Percentiles rank a stretch among this genome's conserved stretches.
These are phyloP conservation scores for Dioszegia aurantiaca DNA, from an alignment of 768 basidiomycete genomes.

Conservation along the genomic window DNA sequence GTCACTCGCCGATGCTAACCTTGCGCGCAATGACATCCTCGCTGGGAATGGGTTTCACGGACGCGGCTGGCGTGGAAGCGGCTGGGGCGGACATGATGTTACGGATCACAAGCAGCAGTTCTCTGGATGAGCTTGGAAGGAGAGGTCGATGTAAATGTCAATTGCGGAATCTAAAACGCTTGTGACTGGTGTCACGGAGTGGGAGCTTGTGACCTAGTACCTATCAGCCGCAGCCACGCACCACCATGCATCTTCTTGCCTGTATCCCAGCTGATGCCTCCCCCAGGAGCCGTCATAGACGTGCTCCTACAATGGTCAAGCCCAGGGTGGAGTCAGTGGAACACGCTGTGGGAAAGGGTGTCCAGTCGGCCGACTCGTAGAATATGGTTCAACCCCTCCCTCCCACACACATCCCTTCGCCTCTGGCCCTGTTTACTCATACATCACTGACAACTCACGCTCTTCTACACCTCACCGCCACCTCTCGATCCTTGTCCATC, in stretches of 20 bases:
- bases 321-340: no score
- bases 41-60: constrained; percentile 63
- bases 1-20: constrained; percentile 55
- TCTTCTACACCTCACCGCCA: no score
- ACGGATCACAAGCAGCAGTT: constrained; percentile 5
- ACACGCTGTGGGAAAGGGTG: no score
- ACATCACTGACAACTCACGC: no score
- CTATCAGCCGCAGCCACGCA: no score
- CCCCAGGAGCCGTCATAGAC: no score
- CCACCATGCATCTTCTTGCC: no score
- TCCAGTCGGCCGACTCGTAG: neutral
- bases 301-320: no score
- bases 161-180: no score
- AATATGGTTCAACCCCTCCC: neutral
- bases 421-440: neutral
- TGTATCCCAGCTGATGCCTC: no score
- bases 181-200: no score
- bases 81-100: constrained; percentile 20
- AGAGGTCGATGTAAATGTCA: neutral
- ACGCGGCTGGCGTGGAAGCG: constrained; percentile 21
- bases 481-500: neutral
- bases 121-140: neutral
- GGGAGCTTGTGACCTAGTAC: no score
- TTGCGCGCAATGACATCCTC: constrained; percentile 89
- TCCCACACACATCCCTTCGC: neutral